Evolutionary conservation across 2,329 filamentous ascomycete species (phyloP), one percentile per base, ranked within the genome.

Genomic region (Cladosporium sp.): DNA sequence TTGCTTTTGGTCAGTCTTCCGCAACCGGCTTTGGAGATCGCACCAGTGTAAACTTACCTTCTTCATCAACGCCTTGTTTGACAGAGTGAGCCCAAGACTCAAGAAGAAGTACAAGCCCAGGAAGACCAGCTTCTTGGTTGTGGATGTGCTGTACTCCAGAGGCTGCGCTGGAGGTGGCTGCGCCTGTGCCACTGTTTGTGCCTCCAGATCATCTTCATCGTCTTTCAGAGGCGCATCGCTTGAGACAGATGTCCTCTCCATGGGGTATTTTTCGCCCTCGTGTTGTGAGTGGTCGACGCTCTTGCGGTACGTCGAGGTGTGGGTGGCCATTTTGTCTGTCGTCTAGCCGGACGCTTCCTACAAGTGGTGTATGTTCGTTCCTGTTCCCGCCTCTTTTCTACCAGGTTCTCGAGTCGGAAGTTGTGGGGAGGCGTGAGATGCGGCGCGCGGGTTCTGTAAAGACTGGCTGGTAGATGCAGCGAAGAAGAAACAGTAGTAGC

Each of bases 41-140:
- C 62, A 76, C 74, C 62, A 71, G 71, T 7, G 58, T 74, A 74
- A 16, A 52, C 55, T 22, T 41, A 57, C 59, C 72, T 78, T 54
- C 33, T 52, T 51, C 49, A 81, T 65, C 18, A 81, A 74, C 18
- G 78, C 69, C 64, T 81, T 81, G 67, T 81, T 81, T 63, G 79
- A 81, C 15, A 81, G 70, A n/a, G 78, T 81, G 43, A 81, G 64
- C 51, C 62, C 62, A 42, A 74, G 63, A 55, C 72, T 74, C 54
- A 72, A 66, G 57, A 75, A 67, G 59, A 79, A 79, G 62, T 79
- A 79, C 7, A 64, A 43, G 8, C 38, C 59, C 3, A 61, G 53
- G 30, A 57, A 61, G 32, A 55, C 36, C 13, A 61, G 47, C 47
- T 61, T 61, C 45, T 53, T 57, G 47, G 50, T 51, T 9, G 56